Base-by-base conservation (phyloP, 2,329 filamentous ascomycete species). In the Corinectria fuckeliana region DNA sequence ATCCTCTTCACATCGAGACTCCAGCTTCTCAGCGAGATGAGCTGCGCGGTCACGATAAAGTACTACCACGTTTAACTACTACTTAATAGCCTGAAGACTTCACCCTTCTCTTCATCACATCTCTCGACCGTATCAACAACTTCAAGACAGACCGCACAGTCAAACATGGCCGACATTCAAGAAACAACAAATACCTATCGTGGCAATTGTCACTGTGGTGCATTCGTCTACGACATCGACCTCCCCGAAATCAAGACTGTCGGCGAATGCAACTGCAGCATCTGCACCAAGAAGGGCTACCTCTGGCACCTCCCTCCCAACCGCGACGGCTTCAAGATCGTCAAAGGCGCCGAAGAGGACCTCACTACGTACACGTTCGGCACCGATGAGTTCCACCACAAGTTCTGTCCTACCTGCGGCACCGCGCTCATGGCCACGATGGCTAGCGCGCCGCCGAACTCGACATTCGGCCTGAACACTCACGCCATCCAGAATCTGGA, bases 211-310 rank as follows among this genome's bases (percentile, higher is more conserved):
- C 84, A 86, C 71, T 87, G 85, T 71, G 80, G 77, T 5, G 76
- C 78, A 36, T 84, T 83, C 63, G 75, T 84, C 62, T 87, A 81
- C 69, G 82, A 82, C 68, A 67, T 78, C 53, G 71, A 76, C 3
- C 44, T 87, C 11, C 84, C 86, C 20, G 85, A 89, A 69, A 80
- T 91, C 60, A 85, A 84, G 67, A 73, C 79, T 4, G 81, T 80
- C 5, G 70, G 74, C 4, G 79, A 84, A 68, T 90, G 89, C 75
- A 88, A 88, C 73, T 91, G 90, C 76, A 90, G 86, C 75, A 84
- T 89, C 63, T 89, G 89, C 71, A 67, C 63, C 66, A 83, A 78
- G 65, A 83, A 82, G 69, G 80, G 74, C 14, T 79, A 80, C 41
- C 69, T 81, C 34, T 81, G 74, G 70, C 44, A 74, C 18, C 69